Base-by-base conservation (phyloP, 202 grass and related monocot species). In the Setaria viridis region DNA sequence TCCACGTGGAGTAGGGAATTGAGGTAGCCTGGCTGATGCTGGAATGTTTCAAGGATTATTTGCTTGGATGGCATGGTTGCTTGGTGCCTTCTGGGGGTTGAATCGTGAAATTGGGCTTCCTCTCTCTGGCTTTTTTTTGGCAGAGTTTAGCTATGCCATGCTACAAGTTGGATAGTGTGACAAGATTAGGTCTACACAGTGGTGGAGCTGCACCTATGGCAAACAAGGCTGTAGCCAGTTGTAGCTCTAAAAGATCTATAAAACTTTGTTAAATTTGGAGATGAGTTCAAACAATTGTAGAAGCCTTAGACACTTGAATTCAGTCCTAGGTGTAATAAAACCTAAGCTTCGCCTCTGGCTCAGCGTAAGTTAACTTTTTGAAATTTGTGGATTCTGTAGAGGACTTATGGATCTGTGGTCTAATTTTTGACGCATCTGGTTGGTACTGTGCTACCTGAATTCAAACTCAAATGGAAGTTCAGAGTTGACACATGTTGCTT, bases 21-120 rank as follows among this genome's bases (percentile, higher is more conserved):
- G 33, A 35, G 33, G 62, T 48, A 33, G 62, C 33, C 21, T 74
- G 69, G 12, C 34, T 87, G 50, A 15, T 67, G 74, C 42, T 46
- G 42, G 64, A 76, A 56, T 32, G 42, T 70, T 54, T 74, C 19
- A 12, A 70, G 14, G 63, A 66, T 2, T 71, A 65, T 80, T 74
- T 46, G 12, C 57, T 56, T 74, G 5, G 67, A 68, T 35, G 34
- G 14, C 2, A 69, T 68, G 34, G 17, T 68, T 64, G 41, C 21
- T 78, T 47, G 60, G 42, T 68, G 54, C 55, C 20, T 39, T 67
- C 57, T 64, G 16, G 65, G 39, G n/a, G 19, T 39, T 50, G 70
- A 88, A 77, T 71, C 46, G 30, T 81, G 77, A 71, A 73, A 64
- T 80, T 60, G 79, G 29, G 33, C 29, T 70, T 39, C 37, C 29